Evolutionary conservation across 2,329 filamentous ascomycete species (phyloP).

Genomic region (Epichloe coenophiala): DNA sequence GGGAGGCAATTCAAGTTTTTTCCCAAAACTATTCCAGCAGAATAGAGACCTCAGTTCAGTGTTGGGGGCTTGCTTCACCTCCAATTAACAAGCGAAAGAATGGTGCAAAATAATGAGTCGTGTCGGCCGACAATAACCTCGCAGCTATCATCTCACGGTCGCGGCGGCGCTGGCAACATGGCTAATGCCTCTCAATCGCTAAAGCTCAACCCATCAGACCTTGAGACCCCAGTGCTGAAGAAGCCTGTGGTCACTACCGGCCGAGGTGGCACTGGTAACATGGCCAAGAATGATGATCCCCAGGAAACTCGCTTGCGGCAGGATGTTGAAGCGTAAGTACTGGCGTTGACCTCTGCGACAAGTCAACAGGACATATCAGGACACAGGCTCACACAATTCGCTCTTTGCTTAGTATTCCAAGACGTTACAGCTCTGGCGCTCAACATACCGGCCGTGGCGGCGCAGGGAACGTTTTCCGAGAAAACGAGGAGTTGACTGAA

Average conservation of each 20-base stretch:
- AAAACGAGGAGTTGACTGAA: slow-evolving; percentile 27
- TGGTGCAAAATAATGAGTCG: neutral
- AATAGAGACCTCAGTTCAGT: too few species aligned
- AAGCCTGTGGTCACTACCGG: slow-evolving; percentile 76
- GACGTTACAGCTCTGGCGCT: slow-evolving; percentile 42
- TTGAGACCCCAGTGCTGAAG: slow-evolving; percentile 75
- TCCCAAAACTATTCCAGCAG: too few species aligned
- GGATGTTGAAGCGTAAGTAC: slow-evolving; percentile 59
- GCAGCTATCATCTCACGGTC: slow-evolving; percentile 50
- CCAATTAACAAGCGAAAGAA: neutral
- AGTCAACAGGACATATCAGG: too few species aligned
- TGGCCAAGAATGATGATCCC: slow-evolving; percentile 61
- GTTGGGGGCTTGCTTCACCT: neutral
- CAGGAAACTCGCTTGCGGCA: slow-evolving; percentile 65
- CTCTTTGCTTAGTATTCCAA: slow-evolving; percentile 28
- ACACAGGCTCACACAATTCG: neutral
- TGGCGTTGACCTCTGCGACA: too few species aligned
- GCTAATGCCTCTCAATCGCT: slow-evolving; percentile 38
- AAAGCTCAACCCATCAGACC: slow-evolving; percentile 45
- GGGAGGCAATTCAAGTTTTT: too few species aligned
- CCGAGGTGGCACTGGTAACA: slow-evolving; percentile 78
- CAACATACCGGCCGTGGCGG: slow-evolving; percentile 63
- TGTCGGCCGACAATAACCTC: slow-evolving; percentile 12
- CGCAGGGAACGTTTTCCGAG: slow-evolving; percentile 54
- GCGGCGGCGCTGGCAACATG: slow-evolving; percentile 70